Conservation (phyloP, 257 asterid species). For the Jacaranda copaia region DNA sequence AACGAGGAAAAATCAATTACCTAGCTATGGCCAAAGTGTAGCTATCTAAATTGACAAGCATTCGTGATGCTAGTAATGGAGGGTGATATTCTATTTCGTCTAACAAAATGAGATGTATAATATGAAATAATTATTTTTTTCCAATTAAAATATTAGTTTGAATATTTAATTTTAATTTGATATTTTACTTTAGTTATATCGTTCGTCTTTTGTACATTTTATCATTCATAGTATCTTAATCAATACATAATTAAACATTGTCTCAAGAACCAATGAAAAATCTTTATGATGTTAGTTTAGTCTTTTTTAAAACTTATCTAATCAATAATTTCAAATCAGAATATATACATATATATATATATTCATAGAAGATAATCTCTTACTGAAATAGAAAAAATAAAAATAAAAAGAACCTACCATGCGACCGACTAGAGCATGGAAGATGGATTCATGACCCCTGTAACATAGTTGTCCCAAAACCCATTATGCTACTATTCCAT, state of each 20-base stretch:
- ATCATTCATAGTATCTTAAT: neutral
- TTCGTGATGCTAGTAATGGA: constrained; percentile 5
- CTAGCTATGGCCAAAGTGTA: constrained; percentile 32
- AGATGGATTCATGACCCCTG: no score
- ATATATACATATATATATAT: no score
- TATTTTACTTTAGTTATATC: neutral
- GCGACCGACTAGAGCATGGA: no score
- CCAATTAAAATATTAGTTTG: no score
- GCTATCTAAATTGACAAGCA: constrained; percentile 32
- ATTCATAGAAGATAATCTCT: no score
- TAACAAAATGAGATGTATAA: no score
- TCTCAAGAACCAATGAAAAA: neutral
- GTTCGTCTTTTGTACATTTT: neutral
- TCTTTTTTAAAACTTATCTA: no score
- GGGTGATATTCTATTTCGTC: no score
- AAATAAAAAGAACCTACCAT: no score
- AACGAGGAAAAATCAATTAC: constrained; percentile 31
- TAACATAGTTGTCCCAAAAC: constrained; percentile 9
- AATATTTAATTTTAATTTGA: neutral
- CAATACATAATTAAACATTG: neutral
- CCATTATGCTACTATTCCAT: constrained; percentile 17
- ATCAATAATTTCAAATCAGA: neutral
- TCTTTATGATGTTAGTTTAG: no score
- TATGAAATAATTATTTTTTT: no score
- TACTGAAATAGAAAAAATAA: no score